Evolutionary conservation across 345 rosid species (phyloP).

Genomic region (Sisymbrium altissimum): DNA sequence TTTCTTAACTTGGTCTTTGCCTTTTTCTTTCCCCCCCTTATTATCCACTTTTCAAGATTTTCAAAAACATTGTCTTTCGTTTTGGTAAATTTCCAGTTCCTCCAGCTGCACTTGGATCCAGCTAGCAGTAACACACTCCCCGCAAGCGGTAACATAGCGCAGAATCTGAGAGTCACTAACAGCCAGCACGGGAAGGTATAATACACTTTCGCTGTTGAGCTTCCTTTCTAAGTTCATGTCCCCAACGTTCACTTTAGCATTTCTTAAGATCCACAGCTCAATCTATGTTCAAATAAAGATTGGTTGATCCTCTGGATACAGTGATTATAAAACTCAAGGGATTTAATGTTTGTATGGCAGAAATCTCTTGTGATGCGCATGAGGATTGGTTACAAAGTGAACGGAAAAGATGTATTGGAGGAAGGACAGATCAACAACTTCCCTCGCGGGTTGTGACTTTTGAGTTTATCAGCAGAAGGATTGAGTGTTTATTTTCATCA

Average conservation of each 20-base stretch:
- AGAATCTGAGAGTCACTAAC: constrained; percentile 73
- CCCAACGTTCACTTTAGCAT: background rate
- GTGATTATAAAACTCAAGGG: background rate
- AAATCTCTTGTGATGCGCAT: constrained; percentile 90
- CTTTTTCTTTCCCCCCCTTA: background rate
- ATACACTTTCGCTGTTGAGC: background rate
- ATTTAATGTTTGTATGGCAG: constrained; percentile 46
- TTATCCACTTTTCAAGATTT: background rate
- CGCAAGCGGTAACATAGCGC: constrained; percentile 57
- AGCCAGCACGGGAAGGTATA: constrained; percentile 97
- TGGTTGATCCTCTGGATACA: background rate
- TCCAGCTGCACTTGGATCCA: constrained; percentile 91
- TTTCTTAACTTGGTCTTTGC: background rate
- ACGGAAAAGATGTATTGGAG: constrained; percentile 75
- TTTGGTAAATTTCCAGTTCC: constrained; percentile 58
- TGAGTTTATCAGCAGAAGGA: background rate
- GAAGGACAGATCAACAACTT: constrained; percentile 90
- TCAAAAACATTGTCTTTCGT: constrained; percentile 12
- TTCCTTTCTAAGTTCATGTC: background rate
- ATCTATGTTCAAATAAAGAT: background rate
- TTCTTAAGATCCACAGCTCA: background rate
- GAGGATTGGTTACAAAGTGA: constrained; percentile 82
- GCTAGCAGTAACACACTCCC: constrained; percentile 75
- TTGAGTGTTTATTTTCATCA: constrained; percentile 11
- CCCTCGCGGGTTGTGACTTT: constrained; percentile 68